Evolutionary conservation across 2,329 filamentous ascomycete species (phyloP).

Genomic region (Trichoderma sp.): DNA sequence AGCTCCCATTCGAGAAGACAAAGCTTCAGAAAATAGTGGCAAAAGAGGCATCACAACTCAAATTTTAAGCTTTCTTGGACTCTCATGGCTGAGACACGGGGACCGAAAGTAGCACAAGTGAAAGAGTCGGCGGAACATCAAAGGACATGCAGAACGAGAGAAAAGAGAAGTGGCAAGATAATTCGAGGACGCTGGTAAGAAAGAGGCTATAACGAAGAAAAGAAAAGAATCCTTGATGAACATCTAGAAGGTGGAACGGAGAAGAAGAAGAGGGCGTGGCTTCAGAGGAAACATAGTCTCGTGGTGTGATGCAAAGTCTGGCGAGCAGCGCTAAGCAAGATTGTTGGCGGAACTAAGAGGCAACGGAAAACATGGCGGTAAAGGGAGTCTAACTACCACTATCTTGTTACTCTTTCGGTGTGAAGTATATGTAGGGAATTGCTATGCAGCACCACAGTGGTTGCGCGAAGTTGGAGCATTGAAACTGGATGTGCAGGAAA

Average conservation of each 20-base stretch:
- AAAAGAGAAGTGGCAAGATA: not conserved
- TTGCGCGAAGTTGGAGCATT: too few species aligned
- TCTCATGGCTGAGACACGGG: not conserved
- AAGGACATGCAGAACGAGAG: not conserved
- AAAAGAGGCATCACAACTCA: not conserved
- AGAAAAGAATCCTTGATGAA: not conserved
- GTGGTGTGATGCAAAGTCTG: not conserved
- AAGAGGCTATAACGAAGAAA: not conserved
- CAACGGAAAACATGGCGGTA: not conserved
- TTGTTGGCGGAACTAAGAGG: not conserved
- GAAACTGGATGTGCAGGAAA: too few species aligned
- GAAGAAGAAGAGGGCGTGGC: not conserved
- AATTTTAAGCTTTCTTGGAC: not conserved
- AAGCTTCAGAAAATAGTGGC: not conserved
- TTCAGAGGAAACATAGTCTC: not conserved
- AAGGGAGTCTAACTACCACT: rapidly evolving
- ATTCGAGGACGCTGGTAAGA: too few species aligned
- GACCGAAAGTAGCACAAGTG: not conserved
- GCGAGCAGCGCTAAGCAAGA: not conserved
- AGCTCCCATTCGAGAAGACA: not conserved
- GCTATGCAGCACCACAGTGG: too few species aligned
- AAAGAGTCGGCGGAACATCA: not conserved
- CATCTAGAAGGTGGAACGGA: not conserved
- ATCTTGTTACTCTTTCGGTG: not conserved
- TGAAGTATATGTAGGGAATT: not conserved